Percentiles rank a stretch among this genome's conserved stretches.
phyloP scores from a whole-genome alignment of 2,329 filamentous ascomycete genomes.

The Penicillium griseofulvum region DNA sequence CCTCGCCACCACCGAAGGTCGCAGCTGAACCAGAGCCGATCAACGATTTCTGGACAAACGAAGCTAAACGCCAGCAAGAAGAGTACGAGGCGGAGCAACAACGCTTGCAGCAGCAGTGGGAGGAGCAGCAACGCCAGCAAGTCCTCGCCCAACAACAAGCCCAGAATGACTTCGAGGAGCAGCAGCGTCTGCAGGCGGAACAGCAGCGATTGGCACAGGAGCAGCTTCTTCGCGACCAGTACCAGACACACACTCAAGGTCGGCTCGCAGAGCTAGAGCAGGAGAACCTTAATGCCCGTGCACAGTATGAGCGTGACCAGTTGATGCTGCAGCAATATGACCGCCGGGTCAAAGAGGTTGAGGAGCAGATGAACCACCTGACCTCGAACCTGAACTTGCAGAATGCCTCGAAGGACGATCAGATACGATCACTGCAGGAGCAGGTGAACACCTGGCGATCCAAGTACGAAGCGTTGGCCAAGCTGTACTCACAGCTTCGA shows the following conservation, averaged over 20 bases:
- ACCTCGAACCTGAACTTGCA: constrained; percentile 83
- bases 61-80: constrained; percentile 84
- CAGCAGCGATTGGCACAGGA: constrained; percentile 90
- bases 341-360: constrained; percentile 85
- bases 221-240: constrained; percentile 81
- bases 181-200: constrained; percentile 81
- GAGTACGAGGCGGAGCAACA: constrained; percentile 95
- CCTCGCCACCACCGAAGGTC: constrained; percentile 65
- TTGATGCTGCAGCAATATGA: constrained; percentile 97
- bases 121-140: constrained; percentile 75
- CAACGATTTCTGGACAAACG: constrained; percentile 95
- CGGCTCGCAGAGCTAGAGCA: constrained; percentile 92
- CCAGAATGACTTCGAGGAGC: constrained; percentile 93
- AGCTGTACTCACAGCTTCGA: constrained; percentile 92
- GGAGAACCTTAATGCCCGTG: constrained; percentile 89
- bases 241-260: constrained; percentile 90
- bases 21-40: constrained; percentile 86
- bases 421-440: constrained; percentile 88
- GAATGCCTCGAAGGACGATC: constrained; percentile 84
- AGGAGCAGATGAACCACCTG: constrained; percentile 79
- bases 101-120: constrained; percentile 81
- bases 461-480: constrained; percentile 95
- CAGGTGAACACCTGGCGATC: constrained; percentile 97
- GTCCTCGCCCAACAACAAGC: constrained; percentile 79
- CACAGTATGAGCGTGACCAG: constrained; percentile 96